These are phyloP conservation scores for Flaveria trinervia DNA, from an alignment of 129 eudicot species.

Conservation along the genomic window DNA sequence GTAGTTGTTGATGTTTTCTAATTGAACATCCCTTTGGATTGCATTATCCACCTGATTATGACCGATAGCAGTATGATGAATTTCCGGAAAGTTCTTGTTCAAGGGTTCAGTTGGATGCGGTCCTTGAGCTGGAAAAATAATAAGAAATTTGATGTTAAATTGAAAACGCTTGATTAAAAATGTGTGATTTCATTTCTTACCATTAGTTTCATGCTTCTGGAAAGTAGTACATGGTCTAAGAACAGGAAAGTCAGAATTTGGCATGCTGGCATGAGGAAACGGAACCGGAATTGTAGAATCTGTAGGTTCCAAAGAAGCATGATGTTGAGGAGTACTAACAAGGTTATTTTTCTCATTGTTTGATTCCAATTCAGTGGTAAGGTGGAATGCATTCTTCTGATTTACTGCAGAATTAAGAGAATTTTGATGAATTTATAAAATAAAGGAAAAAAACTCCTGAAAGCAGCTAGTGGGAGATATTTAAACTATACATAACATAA, in stretches of 20 bases:
- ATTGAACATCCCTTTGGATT: constrained; percentile 16
- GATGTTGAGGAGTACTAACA: constrained; percentile 35
- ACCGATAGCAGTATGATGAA: constrained; percentile 31
- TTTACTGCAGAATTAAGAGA: constrained; percentile 20
- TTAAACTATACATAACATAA: not conserved
- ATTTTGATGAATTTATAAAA: not conserved
- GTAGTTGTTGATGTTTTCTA: constrained; percentile 30
- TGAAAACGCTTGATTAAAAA: constrained; percentile 6
- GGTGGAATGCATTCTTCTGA: constrained; percentile 30
- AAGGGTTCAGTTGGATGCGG: constrained; percentile 32
- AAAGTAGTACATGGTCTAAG: constrained; percentile 41
- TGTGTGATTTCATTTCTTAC: constrained; percentile 26
- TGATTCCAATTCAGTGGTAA: constrained; percentile 29
- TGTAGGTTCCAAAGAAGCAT: constrained; percentile 19
- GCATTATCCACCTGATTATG: constrained; percentile 36
- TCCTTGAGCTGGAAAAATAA: constrained; percentile 44
- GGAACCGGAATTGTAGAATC: constrained; percentile 16
- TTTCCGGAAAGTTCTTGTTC: constrained; percentile 39
- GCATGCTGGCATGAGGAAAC: constrained; percentile 26
- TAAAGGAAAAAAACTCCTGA: constrained; percentile 7
- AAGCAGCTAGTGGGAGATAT: constrained; percentile 18
- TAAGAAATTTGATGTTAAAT: constrained; percentile 24
- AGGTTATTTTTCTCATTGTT: constrained; percentile 22
- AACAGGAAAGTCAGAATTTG: constrained; percentile 28
- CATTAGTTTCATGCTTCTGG: constrained; percentile 38